phyloP scores from a whole-genome alignment of 306 rosid genomes.

The Inga laurina region DNA sequence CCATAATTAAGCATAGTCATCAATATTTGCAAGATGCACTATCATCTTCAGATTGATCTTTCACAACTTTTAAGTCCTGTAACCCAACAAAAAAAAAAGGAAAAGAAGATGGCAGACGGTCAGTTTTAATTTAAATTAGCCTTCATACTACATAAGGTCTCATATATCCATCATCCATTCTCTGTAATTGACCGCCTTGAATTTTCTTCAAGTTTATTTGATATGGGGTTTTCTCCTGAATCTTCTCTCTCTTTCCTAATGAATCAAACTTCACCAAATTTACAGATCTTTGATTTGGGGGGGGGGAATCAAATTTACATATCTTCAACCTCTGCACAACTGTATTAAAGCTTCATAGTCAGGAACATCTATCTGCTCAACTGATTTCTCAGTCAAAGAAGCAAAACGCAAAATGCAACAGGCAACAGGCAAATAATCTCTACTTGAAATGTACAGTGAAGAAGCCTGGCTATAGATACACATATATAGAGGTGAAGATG shows the following conservation, averaged over 20 bases:
- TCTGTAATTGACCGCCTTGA: neutral
- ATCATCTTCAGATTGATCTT: neutral
- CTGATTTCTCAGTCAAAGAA: neutral
- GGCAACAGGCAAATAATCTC: neutral
- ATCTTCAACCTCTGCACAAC: neutral
- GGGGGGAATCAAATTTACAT: no score
- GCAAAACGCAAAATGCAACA: neutral
- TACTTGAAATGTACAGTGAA: neutral
- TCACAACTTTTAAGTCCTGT: neutral
- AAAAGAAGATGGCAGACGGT: neutral
- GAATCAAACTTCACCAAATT: neutral
- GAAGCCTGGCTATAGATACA: neutral
- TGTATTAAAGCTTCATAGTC: neutral
- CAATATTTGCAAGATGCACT: neutral
- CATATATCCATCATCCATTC: neutral
- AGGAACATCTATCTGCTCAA: no score
- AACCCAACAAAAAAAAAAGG: neutral
- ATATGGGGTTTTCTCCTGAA: neutral
- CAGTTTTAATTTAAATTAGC: neutral
- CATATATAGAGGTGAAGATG: no score
- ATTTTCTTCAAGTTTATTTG: no score
- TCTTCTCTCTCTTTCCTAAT: neutral
- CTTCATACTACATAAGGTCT: neutral
- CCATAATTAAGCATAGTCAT: neutral
- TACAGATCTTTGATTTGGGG: neutral